Base-by-base conservation (phyloP, 2,329 filamentous ascomycete genomes). In the Blumeria graminis region DNA sequence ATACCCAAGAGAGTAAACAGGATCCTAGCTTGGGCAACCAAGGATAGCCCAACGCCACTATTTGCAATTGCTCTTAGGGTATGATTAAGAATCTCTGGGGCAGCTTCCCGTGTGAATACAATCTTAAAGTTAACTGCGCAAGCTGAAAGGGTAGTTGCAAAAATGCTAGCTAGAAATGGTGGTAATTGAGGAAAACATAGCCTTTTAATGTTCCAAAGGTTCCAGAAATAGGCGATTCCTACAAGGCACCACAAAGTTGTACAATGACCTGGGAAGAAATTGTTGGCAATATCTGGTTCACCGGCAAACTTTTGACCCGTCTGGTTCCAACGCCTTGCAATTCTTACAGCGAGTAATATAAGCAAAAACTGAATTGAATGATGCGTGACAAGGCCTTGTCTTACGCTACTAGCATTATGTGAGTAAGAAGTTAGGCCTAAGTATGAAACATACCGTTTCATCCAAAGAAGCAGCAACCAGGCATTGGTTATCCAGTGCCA, bases 261-360 rank as follows among this genome's bases (percentile, higher is more conserved):
- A 1, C 80, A 80, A 57, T 86, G 76, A 0, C 75, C 71, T 14
- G 75, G 71, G 56, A 94, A 72, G 64, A 86, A 83, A 5, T 69
- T 72, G 58, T 83, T 86, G 60, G 85, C 84, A 50, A 96, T 85
- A 64, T 96, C 92, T 32, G 87, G 80, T 41, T 82, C 84, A n/a
- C 89, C 89, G 1, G 92, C 84, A 63, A 87, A 89, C 68, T 98
- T 98, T 66, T 96, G 90, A 4, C 92, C 92, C 0, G 92, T 96
- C 68, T 96, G 92, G 65, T 96, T 96, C 90, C 90, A 98, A 57
- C 83, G 77, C 46, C 86, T 74, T 39, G 80, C 71, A 1, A 94
- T 63, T 38, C 89, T 77, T 56, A 86, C 76, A 7, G 78, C 69
- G 1, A 74, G 63, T 7, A 90, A 71, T 0, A 84, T 71, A 11